Base-by-base conservation (phyloP, 148 eudicot species). In the Vaccinium darrowii region DNA sequence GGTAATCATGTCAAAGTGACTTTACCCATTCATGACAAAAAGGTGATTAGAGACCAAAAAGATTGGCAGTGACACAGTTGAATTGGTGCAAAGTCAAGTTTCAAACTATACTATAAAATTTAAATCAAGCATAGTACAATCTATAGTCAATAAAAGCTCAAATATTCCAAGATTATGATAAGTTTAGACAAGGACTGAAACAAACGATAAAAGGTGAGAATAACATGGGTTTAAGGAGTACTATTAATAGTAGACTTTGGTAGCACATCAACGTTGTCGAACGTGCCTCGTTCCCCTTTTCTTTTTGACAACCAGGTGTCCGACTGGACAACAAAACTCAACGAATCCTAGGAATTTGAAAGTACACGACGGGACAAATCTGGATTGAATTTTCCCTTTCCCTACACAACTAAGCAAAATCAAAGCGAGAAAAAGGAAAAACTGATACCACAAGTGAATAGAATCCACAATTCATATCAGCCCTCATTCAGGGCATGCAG, bases 51-150 rank as follows among this genome's bases (percentile, higher is more conserved):
- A 69, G 74, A 27, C 74, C 27, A n/a, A n/a, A 60, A 47, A 81
- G 57, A 21, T 78, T n/a, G 39, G 57, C 43, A 23, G 2, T 23
- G 23, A 33, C 13, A n/a, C 58, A 23, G 60, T 47, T 43, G 53
- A 76, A 75, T 75, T 39, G 51, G 53, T 50, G 27, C 14, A 76
- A 76, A 78, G 60, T 78, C 80, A 52, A 51, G 60, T 54, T 9
- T 51, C 54, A 50, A 76, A 49, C 14, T n/a, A n/a, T n/a, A 49
- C 19, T 49, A 50, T 43, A 50, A 11, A 23, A 50, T 16, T 50
- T 50, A 25, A 76, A 76, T 76, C 57, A 51, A 50, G 27, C 19
- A 18, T 36, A 73, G 13, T 1, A 8, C 9, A 9, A 36, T 4
- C 51, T 8, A 5, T 49, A 23, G 60, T 50, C 80, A 51, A 50